Evolutionary conservation across 768 basidiomycete genomes (phyloP), one percentile per base, ranked within the genome.

Genomic region (Dictyophora rubrovolvata): DNA sequence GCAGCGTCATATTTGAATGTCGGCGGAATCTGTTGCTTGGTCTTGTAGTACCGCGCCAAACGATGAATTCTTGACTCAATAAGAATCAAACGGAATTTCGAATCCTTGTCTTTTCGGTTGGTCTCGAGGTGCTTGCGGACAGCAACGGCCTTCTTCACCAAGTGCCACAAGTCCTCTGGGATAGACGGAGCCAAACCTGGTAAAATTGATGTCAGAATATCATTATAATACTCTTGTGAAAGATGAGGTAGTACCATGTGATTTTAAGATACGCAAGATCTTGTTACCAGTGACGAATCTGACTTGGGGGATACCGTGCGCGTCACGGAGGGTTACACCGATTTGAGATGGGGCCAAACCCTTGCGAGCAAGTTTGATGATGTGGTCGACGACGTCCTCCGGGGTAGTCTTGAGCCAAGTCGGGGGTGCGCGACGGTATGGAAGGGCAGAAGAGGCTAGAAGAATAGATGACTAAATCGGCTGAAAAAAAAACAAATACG

Each of bases 31-130:
- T 95, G 91, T 78, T 94, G 91, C 83, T 88, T 94, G 69, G 89
- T 87, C 83, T 94, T 95, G 86, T 97, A 97, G 83, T 97, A 98
- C 66, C 95, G 84, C 51, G 92, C 93, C 68, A 99, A 87, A 73
- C 87, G 85, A 81, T 99, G 95, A 75, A 99, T 98, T 67, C 95
- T 84, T 66, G 93, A 95, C 82, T 99, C 95, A 81, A 99, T 95
- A 68, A 97, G 79, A 80, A 97, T 97, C 69, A 97, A 86, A 73
- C 94, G 91, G 81, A 85, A 85, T 70, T 85, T 95, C 74, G 90
- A 91, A 82, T 97, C 94, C 81, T 93, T 95, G 83, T 99, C 95
- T 75, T 94, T 95, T 73, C 95, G 86, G 87, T 96, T 97, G 69
- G 82, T 80, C 75, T 96, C 92, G 67, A 99, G 84, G 77, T 98